phyloP scores from a whole-genome alignment of 2,329 filamentous ascomycete species.

The Zymoseptoria pseudotritici region DNA sequence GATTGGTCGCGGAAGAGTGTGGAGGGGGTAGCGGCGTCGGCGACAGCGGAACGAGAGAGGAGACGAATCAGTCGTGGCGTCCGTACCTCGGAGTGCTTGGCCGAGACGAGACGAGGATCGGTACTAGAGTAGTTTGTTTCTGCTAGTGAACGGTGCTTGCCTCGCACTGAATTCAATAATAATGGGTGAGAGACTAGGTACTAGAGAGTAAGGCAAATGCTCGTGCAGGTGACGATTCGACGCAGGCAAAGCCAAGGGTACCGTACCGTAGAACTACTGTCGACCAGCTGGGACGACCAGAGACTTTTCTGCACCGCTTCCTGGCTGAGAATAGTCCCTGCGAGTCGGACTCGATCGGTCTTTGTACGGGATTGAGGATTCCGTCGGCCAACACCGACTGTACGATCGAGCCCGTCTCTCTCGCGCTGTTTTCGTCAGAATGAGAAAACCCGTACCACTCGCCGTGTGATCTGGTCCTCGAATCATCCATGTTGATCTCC shows the following conservation, averaged over 20 bases:
- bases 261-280: not conserved
- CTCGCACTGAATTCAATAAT: not conserved
- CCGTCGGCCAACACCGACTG: not conserved
- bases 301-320: not conserved
- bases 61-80: not conserved
- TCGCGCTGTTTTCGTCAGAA: not conserved
- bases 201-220: not conserved
- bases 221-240: not conserved
- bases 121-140: not conserved
- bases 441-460: not conserved
- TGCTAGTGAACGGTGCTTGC: not conserved
- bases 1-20: not conserved
- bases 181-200: not conserved
- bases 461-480: not conserved
- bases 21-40: not conserved
- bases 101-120: not conserved
- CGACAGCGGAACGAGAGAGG: not conserved
- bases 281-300: not conserved
- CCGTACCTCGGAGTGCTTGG: not conserved
- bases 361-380: not conserved
- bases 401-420: not conserved
- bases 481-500: not conserved
- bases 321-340: not conserved
- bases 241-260: not conserved
- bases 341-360: not conserved